Evolutionary conservation across 2,329 filamentous ascomycete genomes (phyloP).

Genomic region (Trichoderma sp.): DNA sequence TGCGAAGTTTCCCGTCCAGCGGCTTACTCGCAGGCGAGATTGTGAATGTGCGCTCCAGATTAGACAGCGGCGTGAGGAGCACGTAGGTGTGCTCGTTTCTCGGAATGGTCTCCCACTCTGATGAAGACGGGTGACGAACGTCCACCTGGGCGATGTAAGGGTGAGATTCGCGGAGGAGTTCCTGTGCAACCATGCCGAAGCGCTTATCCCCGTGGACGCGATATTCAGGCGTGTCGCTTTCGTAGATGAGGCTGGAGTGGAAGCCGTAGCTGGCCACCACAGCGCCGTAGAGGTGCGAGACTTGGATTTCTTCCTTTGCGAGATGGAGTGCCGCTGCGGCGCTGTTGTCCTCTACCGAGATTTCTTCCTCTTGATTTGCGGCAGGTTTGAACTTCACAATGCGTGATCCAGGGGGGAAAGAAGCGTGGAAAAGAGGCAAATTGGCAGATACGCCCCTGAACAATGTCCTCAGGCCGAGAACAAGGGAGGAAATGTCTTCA

Average conservation of each 20-base stretch:
- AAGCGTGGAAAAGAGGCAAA: slow-evolving; percentile 64
- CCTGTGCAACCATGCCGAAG: slow-evolving; percentile 81
- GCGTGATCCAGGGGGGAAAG: slow-evolving; percentile 60
- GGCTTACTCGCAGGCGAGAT: slow-evolving; percentile 75
- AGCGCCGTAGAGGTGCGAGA: slow-evolving; percentile 63
- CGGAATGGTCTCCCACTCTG: slow-evolving; percentile 32
- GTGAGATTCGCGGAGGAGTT: slow-evolving; percentile 63
- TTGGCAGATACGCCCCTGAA: slow-evolving; percentile 56
- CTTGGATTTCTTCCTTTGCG: slow-evolving; percentile 36
- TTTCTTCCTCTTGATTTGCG: not conserved
- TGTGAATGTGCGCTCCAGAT: slow-evolving; percentile 77
- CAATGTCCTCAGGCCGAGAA: slow-evolving; percentile 58
- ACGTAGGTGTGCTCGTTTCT: slow-evolving; percentile 70
- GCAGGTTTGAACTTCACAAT: slow-evolving; percentile 43
- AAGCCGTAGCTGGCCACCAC: slow-evolving; percentile 91
- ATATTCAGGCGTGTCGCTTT: slow-evolving; percentile 83
- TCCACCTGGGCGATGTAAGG: slow-evolving; percentile 51
- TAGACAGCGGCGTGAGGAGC: slow-evolving; percentile 73
- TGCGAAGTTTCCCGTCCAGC: slow-evolving; percentile 67
- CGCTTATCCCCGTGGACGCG: slow-evolving; percentile 74
- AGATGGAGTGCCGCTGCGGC: not conserved
- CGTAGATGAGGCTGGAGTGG: slow-evolving; percentile 84
- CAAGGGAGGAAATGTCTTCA: slow-evolving; percentile 40
- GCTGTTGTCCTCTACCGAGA: not conserved
- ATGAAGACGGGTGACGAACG: slow-evolving; percentile 31